Base-by-base conservation (phyloP, 208 protist genomes). In the Leishmania guyanensis region DNA sequence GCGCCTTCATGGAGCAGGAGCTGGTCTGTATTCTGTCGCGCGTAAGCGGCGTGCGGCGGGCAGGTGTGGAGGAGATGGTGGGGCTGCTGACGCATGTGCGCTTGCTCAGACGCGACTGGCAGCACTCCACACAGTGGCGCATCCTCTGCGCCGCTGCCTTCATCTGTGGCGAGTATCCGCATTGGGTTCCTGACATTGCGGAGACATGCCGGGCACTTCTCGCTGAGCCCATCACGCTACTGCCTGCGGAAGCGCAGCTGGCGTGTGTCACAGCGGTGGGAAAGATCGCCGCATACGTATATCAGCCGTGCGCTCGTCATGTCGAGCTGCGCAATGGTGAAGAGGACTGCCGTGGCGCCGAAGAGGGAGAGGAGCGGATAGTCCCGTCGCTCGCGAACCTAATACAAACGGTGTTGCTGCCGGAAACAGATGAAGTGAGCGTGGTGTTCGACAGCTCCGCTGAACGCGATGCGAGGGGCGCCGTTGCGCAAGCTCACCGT, bases 11-110 rank as follows among this genome's bases (percentile, higher is more conserved):
- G 43, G 91, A 96, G 54, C 39, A 79, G 22, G 97, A 99, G 84
- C 80, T 99, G 17, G 90, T 99, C 43, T 94, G 97, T 66, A 97
- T 99, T 29, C 82, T 98, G 36, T 93, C 98, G 39, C 93, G 99
- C 62, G 99, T 99, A 12, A 96, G 93, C 54, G 97, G 92, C 0
- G 92, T 99, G 29, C 90, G 97, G 36, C 78, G 87, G 16, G 91
- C 87, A 73, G 95, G 89, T 36, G 92, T 99, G 46, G 81, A 92
- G 60, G 75, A 87, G 53, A 88, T 98, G 58, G 79, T 70, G 39
- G 79, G 81, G 60, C 86, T 97, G 29, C 79, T 98, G 20, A 81
- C 73, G 26, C 84, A 93, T 77, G 68, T 80, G 12, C 81, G 81
- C 17, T 81, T 96, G 4, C 87, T 94, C 9, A 88, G 78, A 54